Conservation (phyloP, 1,284 basidiomycete species). For the Trichosporon ovoides region DNA sequence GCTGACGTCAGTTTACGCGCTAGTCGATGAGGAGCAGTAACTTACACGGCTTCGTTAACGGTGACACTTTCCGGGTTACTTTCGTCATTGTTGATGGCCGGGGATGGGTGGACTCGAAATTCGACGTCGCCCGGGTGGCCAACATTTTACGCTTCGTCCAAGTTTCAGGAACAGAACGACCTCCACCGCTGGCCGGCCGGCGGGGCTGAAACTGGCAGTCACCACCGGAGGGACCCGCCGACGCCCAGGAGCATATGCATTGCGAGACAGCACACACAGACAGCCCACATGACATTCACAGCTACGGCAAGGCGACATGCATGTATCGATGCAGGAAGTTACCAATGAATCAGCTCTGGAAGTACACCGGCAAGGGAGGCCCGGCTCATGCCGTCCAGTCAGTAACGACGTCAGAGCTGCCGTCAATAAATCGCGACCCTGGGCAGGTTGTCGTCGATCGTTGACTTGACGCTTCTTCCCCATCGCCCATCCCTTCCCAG, state of each 20-base stretch:
- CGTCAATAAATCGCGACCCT: background rate
- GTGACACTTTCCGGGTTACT: slow-evolving; percentile 34
- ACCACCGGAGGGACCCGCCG: too few relatives aligned
- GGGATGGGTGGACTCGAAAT: background rate
- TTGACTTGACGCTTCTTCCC: background rate
- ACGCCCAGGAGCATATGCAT: too few relatives aligned
- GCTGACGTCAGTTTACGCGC: slow-evolving; percentile 22
- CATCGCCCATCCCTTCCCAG: background rate
- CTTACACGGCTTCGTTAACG: slow-evolving; percentile 34
- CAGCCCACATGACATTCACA: too few relatives aligned
- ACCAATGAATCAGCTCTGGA: too few relatives aligned
- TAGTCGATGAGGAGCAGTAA: background rate
- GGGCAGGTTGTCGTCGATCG: background rate
- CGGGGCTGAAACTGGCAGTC: too few relatives aligned
- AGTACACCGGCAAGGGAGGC: too few relatives aligned
- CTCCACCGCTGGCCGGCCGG: too few relatives aligned
- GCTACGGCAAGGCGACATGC: too few relatives aligned
- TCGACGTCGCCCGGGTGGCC: slow-evolving; percentile 10
- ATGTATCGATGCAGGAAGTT: too few relatives aligned
- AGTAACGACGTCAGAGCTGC: slow-evolving; percentile 5
- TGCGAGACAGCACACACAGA: too few relatives aligned
- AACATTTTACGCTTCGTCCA: slow-evolving; percentile 11
- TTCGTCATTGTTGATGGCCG: slow-evolving; percentile 22
- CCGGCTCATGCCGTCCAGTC: background rate
- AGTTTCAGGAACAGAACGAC: background rate